Evolutionary conservation across 129 eudicot genomes (phyloP), one percentile per base, ranked within the genome.

Genomic region (Tagetes erecta): DNA sequence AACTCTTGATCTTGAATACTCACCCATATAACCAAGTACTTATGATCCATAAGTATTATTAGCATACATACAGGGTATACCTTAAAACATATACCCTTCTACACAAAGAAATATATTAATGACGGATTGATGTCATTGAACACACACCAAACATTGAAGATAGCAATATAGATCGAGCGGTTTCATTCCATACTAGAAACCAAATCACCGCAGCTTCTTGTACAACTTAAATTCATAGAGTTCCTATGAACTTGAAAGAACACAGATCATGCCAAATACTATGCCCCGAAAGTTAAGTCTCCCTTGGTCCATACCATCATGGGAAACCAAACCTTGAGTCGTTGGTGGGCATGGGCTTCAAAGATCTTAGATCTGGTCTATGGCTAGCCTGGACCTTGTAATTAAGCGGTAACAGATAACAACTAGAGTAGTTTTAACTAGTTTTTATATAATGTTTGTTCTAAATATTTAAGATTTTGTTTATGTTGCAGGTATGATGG

Each of bases 301-400:
- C 84, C 5, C 68, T 80, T 33, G 84, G 84, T 60, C 84, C 80
- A 40, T 80, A 56, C 76, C 84, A 80, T 57, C 71, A 80, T 53
- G 78, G 69, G 6, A 64, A 81, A 5, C 1, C 57, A 8, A 44
- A 44, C 35, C 84, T 81, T 68, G 36, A 70, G 13, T 27, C 50
- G 1, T 20, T 20, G 27, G 27, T 20, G 27, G 27, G 27, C 27
- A 20, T 20, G 27, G 27, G 27, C 27, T 20, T 20, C 27, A 20
- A 20, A 20, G 27, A 20, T 20, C 27, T 20, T 20, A 20, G 27
- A 20, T 20, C 27, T 20, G 27, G 27, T 20, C 27, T 20, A 20
- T 20, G 27, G 27, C 27, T 20, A 20, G 27, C 27, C 27, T 20
- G 27, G 27, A 20, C 27, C 27, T 20, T 20, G 27, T 20, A 20